phyloP scores from a whole-genome alignment of 2,329 filamentous ascomycete species.

The Epichloe coenophiala region DNA sequence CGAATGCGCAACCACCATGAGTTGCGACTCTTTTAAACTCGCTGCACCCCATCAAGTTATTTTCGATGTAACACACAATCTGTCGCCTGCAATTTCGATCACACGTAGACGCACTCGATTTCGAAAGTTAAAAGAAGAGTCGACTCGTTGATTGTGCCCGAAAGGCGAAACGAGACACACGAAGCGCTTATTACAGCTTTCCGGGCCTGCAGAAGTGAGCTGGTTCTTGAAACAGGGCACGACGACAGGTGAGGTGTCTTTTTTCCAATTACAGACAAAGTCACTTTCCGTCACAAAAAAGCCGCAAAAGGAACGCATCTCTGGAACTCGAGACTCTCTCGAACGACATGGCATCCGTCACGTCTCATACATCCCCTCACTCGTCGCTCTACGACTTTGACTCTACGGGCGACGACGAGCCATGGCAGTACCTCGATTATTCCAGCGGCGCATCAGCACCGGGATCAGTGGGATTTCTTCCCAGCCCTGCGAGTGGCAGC shows the following conservation, averaged over 20 bases:
- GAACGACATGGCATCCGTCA: constrained; percentile 23
- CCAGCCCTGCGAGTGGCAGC: constrained; percentile 37
- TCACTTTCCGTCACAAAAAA: neutral
- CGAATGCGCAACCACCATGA: neutral
- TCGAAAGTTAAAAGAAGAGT: too few species aligned
- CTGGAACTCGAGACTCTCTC: neutral
- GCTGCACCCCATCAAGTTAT: neutral
- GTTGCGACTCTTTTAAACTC: neutral
- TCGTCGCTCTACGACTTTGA: constrained; percentile 27
- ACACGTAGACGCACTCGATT: too few species aligned
- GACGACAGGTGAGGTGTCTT: too few species aligned
- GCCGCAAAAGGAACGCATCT: neutral
- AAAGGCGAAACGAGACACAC: too few species aligned
- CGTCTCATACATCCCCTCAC: constrained; percentile 25
- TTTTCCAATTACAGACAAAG: neutral
- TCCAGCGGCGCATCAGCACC: constrained; percentile 20
- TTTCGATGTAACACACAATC: neutral
- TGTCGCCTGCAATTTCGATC: neutral
- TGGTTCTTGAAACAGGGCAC: too few species aligned
- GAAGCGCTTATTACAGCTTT: too few species aligned
- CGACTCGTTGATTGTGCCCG: too few species aligned
- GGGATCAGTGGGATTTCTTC: constrained; percentile 30
- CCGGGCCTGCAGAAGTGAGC: too few species aligned
- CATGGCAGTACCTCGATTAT: constrained; percentile 31
- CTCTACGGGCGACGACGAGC: constrained; percentile 27